These are phyloP conservation scores for Medicago truncatula DNA, from an alignment of 306 rosid species.

Conservation along the genomic window MtrunA17r5.0-ANR NC_053046.1:7036001-7036500, in stretches of 20 bases:
- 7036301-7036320: constrained; percentile 91
- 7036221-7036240: constrained; percentile 21
- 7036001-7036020: no score
- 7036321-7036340: constrained; percentile 58
- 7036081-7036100: constrained; percentile 54
- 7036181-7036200: neutral
- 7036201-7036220: constrained; percentile 13
- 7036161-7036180: constrained; percentile 31
- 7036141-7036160: constrained; percentile 72
- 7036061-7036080: constrained; percentile 65
- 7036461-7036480: constrained; percentile 50
- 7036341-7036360: constrained; percentile 58
- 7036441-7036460: constrained; percentile 41
- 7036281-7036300: constrained; percentile 41
- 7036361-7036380: constrained; percentile 63
- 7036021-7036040: constrained; percentile 4
- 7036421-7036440: neutral
- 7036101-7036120: constrained; percentile 51
- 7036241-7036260: neutral
- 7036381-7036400: constrained; percentile 50
- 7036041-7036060: neutral
- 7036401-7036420: constrained; percentile 39
- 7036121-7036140: constrained; percentile 61
- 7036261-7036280: constrained; percentile 29
- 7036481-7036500: constrained; percentile 36